These are phyloP conservation scores for Trichophyton schoenleinii DNA, from an alignment of 2,329 filamentous ascomycete genomes.

Conservation along the genomic window DNA sequence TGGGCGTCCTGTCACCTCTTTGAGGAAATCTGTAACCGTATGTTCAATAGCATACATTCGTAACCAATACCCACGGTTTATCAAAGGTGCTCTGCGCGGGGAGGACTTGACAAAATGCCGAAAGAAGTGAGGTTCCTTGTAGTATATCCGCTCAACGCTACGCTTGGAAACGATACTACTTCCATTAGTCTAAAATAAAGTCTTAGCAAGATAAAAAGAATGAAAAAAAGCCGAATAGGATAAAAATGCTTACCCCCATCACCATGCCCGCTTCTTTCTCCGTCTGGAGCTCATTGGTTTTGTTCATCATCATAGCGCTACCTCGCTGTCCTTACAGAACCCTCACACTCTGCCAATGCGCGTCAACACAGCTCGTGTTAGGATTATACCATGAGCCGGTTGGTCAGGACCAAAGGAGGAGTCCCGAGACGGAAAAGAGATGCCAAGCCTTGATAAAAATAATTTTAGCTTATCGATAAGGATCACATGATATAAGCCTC, in stretches of 20 bases:
- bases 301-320: not conserved
- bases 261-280: slow-evolving; percentile 40
- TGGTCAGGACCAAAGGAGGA: not conserved
- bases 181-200: slow-evolving; percentile 57
- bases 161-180: slow-evolving; percentile 87
- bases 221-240: not conserved
- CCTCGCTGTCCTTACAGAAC: too few relatives aligned
- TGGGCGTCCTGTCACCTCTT: slow-evolving; percentile 39
- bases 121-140: slow-evolving; percentile 71
- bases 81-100: slow-evolving; percentile 69
- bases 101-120: slow-evolving; percentile 78
- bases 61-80: slow-evolving; percentile 82
- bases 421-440: not conserved
- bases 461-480: slow-evolving; percentile 1
- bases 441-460: not conserved
- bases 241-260: slow-evolving; percentile 36
- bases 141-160: slow-evolving; percentile 82
- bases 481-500: slow-evolving; percentile 17
- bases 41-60: slow-evolving; percentile 72
- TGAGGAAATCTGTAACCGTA: slow-evolving; percentile 61
- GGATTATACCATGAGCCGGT: not conserved
- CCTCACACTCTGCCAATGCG: not conserved
- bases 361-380: too few relatives aligned
- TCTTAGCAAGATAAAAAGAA: not conserved
- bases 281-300: slow-evolving; percentile 16